Evolutionary conservation across 805 yeast genomes (phyloP), one percentile per base, ranked within the genome.

Genomic region (Jamesozyma lodderae): DNA sequence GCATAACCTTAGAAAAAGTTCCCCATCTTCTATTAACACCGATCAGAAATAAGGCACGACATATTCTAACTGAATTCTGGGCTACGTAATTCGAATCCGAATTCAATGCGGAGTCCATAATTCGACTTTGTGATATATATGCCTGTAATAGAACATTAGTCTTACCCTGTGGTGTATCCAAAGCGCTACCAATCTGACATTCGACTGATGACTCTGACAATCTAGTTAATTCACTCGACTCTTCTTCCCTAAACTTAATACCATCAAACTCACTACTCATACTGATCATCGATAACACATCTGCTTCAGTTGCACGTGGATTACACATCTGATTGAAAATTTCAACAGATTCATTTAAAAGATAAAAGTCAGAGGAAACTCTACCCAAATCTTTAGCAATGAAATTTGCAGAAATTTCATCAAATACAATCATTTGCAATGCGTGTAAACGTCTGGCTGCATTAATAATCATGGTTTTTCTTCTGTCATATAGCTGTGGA

Each of bases 11-110:
- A 35, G 92, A 71, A 44, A 87, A 77, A 6, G 64, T 59, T 1
- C 97, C 96, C 99, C 99, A 92, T 41, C 94, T 68, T 48, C 98
- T 69, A 52, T 85, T 83, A 25, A 92, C 66, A 26, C 95, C 94
- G 44, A 92, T 77, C 44, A 88, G 63, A 49, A 92, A 87, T 35
- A 94, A 66, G 0, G 98, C 96, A 19, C 97, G 74, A 47, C 95
- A 77, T 24, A 92, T 90, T 67, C 99, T 78, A 1, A 90, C 86
- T 3, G 96, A 74, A 53, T 92, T 92, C 53, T 92, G 98, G 1
- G 97, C 96, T 40, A 92, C 94, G 57, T 92, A 92, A 45, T 85
- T 82, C 35, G 84, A 70, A 59, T 92, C 98, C 0, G 96, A 85
- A 2, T 75, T 67, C 41, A 92, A 65, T 0, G 98, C 81, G 3